phyloP scores from a whole-genome alignment of 768 basidiomycete species.

The Sistotremastrum suecicum region DNA sequence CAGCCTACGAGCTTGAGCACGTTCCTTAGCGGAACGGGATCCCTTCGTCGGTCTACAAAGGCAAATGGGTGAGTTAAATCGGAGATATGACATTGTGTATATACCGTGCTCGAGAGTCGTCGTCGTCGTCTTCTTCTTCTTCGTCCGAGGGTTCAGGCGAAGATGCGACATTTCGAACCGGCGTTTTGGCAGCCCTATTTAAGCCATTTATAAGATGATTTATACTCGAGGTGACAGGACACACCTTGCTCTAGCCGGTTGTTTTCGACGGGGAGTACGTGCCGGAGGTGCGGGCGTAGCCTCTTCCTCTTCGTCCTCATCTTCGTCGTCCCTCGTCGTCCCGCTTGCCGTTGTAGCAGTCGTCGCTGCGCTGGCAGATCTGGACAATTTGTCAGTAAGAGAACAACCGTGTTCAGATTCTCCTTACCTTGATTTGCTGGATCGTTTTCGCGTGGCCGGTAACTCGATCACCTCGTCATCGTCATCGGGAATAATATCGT shows the following conservation, averaged over 20 bases:
- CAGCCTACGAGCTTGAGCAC: slow-evolving; percentile 7
- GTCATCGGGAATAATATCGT: slow-evolving; percentile 56
- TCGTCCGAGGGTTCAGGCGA: slow-evolving; percentile 7
- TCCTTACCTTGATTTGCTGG: slow-evolving; percentile 17
- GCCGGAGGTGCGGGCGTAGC: slow-evolving; percentile 20
- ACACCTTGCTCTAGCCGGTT: slow-evolving; percentile 31
- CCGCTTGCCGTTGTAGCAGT: slow-evolving; percentile 36
- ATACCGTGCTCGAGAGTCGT: slow-evolving; percentile 21
- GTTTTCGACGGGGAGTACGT: slow-evolving; percentile 25
- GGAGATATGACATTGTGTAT: slow-evolving; percentile 5
- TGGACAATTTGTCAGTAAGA: not conserved
- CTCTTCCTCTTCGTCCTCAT: slow-evolving; percentile 11
- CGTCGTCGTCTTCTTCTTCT: slow-evolving; percentile 25
- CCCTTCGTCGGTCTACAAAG: slow-evolving; percentile 4
- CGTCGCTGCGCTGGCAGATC: slow-evolving; percentile 21
- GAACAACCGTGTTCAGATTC: slow-evolving; percentile 36
- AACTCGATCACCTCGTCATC: slow-evolving; percentile 27
- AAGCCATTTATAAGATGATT: slow-evolving; percentile 11
- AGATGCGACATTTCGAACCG: slow-evolving; percentile 9
- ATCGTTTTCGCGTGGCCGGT: slow-evolving; percentile 9
- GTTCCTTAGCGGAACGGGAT: slow-evolving; percentile 8
- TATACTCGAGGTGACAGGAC: slow-evolving; percentile 47
- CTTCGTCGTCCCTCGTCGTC: slow-evolving; percentile 25
- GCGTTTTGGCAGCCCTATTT: slow-evolving; percentile 27
- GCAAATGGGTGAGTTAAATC: not conserved